Conservation (phyloP, 345 rosid species). For the Cardiospermum halicacabum region DNA sequence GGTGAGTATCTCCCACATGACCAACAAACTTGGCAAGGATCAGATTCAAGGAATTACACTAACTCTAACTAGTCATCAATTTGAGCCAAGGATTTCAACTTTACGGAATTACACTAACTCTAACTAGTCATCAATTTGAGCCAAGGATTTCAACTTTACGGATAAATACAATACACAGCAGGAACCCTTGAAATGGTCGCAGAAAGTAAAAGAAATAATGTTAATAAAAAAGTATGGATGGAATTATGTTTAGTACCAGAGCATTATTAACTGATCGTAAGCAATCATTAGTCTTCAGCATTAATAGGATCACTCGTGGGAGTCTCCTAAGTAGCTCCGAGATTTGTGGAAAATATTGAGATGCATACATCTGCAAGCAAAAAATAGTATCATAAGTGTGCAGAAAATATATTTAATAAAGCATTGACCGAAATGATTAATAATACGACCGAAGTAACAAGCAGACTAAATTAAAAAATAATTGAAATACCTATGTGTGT, state of each 20-base stretch:
- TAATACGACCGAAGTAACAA: background rate
- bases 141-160: background rate
- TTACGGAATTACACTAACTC: no score
- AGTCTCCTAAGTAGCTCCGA: slow-evolving; percentile 89
- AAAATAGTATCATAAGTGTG: background rate
- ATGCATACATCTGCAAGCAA: slow-evolving; percentile 75
- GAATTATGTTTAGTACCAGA: slow-evolving; percentile 40
- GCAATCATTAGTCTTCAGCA: slow-evolving; percentile 96
- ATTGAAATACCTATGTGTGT: no score
- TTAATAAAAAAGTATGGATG: slow-evolving; percentile 5
- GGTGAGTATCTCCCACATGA: background rate
- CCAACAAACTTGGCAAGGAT: background rate
- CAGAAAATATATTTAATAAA: background rate
- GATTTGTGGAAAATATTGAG: slow-evolving; percentile 81
- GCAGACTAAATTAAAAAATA: background rate
- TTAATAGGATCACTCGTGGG: slow-evolving; percentile 82
- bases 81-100: background rate
- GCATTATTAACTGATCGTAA: slow-evolving; percentile 76
- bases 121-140: background rate
- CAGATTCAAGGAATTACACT: background rate
- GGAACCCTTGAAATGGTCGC: background rate
- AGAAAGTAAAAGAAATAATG: background rate
- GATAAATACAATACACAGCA: background rate
- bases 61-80: background rate
- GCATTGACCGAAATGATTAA: background rate